Evolutionary conservation across 108 stramenopile species (phyloP).

Genomic region (Parietichytrium sp.): DNA sequence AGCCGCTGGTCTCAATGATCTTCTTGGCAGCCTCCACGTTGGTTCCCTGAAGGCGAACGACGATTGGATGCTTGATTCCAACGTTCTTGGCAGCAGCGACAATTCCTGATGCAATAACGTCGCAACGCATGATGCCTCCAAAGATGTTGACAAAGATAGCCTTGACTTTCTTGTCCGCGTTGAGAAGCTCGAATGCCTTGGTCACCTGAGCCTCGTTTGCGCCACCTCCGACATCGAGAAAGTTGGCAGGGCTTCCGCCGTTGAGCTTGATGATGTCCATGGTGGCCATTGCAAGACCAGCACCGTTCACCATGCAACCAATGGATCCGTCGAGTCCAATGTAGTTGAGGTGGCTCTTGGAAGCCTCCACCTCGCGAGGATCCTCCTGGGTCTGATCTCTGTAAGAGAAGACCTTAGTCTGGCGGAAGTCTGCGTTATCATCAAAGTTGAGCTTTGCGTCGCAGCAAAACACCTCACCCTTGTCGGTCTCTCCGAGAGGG

Average conservation of each 20-base stretch:
- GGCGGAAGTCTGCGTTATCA: slow-evolving; percentile 81
- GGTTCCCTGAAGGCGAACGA: slow-evolving; percentile 86
- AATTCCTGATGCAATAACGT: slow-evolving; percentile 86
- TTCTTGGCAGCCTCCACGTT: slow-evolving; percentile 82
- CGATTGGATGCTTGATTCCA: slow-evolving; percentile 78
- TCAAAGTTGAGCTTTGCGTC: slow-evolving; percentile 87
- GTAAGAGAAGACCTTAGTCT: slow-evolving; percentile 65
- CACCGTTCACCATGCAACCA: slow-evolving; percentile 97
- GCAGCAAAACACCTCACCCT: slow-evolving; percentile 72
- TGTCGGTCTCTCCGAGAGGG: slow-evolving; percentile 74
- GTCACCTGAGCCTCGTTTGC: slow-evolving; percentile 72
- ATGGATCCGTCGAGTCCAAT: slow-evolving; percentile 93
- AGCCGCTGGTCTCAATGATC: slow-evolving; percentile 70
- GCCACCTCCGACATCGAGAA: slow-evolving; percentile 88
- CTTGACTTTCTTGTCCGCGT: slow-evolving; percentile 67
- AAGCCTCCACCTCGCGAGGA: slow-evolving; percentile 73
- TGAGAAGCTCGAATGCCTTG: slow-evolving; percentile 76
- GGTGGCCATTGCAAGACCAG: slow-evolving; percentile 90
- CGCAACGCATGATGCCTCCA: slow-evolving; percentile 93
- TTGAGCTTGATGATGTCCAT: slow-evolving; percentile 91
- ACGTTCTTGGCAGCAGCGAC: slow-evolving; percentile 76
- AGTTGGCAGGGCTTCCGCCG: slow-evolving; percentile 91
- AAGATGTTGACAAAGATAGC: slow-evolving; percentile 93
- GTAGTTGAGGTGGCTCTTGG: slow-evolving; percentile 81
- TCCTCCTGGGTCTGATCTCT: slow-evolving; percentile 78